Conservation (phyloP, 2,329 filamentous ascomycete species). For the Aureobasidium vineae region DNA sequence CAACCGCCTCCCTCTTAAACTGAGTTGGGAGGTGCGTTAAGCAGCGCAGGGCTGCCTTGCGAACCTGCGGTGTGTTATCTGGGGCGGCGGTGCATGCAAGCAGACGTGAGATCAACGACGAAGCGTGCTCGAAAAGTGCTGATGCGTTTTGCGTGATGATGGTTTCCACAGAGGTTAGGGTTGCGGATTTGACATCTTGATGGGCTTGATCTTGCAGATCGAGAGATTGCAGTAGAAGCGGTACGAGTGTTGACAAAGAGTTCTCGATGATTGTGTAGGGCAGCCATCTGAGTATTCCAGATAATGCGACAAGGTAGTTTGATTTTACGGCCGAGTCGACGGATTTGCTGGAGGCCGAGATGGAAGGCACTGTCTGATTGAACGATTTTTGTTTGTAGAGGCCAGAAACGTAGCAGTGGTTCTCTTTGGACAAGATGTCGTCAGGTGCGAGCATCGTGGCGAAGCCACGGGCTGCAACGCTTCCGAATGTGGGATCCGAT, state of each 20-base stretch:
- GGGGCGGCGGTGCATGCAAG: slow-evolving; percentile 38
- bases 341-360: slow-evolving; percentile 53
- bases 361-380: slow-evolving; percentile 56
- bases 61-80: slow-evolving; percentile 43
- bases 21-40: slow-evolving; percentile 49
- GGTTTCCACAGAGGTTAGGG: slow-evolving; percentile 58
- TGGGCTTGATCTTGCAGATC: slow-evolving; percentile 49
- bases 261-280: slow-evolving; percentile 60
- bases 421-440: slow-evolving; percentile 59
- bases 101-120: slow-evolving; percentile 57
- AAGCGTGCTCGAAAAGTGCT: slow-evolving; percentile 55
- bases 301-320: slow-evolving; percentile 63
- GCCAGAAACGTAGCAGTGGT: slow-evolving; percentile 61
- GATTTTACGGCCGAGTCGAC: slow-evolving; percentile 51
- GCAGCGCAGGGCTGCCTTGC: slow-evolving; percentile 51
- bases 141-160: slow-evolving; percentile 59
- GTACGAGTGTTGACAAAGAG: slow-evolving; percentile 57
- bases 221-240: slow-evolving; percentile 62
- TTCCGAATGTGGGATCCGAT: slow-evolving; percentile 49
- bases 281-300: slow-evolving; percentile 60
- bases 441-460: slow-evolving; percentile 59
- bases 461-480: slow-evolving; percentile 55
- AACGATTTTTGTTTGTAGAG: slow-evolving; percentile 65
- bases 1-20: slow-evolving; percentile 51
- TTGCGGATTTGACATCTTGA: slow-evolving; percentile 58